Evolutionary conservation across 352 stramenopile species (phyloP), one percentile per base, ranked within the genome.

Genomic region (Phytophthora macrochlamydospora): DNA sequence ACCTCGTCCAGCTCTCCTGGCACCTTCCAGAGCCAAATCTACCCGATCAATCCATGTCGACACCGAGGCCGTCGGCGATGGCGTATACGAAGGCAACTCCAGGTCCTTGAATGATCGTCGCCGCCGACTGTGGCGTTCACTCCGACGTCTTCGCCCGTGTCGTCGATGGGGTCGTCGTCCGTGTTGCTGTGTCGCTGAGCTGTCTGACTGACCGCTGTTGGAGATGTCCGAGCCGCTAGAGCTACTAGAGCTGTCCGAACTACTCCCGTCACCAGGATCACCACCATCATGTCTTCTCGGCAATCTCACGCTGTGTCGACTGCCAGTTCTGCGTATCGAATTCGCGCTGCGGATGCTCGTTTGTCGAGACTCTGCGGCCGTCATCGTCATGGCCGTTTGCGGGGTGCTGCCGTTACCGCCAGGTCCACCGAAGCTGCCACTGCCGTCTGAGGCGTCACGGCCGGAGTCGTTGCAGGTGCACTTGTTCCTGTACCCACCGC

Each of bases 311-410:
- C 35, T 40, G 35, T 11, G 6, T 40, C 6, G 6, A 40, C 35
- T 40, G 35, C 35, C 9, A 40, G 6, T 40, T 40, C 6, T 11
- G 6, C 35, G 18, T 11, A 40, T 40, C 35, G 9, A 11, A 11
- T 6, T 40, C 35, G 35, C 35, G 35, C 35, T 40, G 35, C 9
- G 6, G 9, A 6, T 40, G 35, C 35, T 40, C 6, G 6, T 40
- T 6, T 40, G 18, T 24, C 18, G 18, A 24, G 18, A 24, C 35
- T 11, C 35, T 40, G 35, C 6, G 35, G 35, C 9, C 35, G 35
- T 40, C 35, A 40, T 40, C 35, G 35, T 40, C 35, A 40, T 11
- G 6, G 9, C 35, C 35, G 35, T 37, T 54, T 68, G 61, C 56
- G 61, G 44, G n/a, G 46, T 40, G 35, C 6, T 11, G 35, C 9